Evolutionary conservation across 306 rosid genomes (phyloP).

Genomic region (Begonia masoniana): DNA sequence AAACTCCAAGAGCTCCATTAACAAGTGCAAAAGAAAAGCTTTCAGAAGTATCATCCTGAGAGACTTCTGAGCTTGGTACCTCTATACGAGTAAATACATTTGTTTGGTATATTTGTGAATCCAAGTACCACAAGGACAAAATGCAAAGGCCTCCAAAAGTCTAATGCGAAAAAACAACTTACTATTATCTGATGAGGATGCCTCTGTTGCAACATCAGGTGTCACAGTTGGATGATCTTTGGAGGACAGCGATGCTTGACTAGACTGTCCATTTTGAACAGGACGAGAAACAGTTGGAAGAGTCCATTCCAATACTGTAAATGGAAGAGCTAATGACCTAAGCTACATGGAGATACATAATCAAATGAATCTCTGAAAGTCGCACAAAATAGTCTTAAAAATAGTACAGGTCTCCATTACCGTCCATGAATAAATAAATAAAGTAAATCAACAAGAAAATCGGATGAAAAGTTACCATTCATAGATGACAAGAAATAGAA

Average conservation of each 20-base stretch:
- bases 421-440: background rate
- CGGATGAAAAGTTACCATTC: too few relatives aligned
- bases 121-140: conserved; percentile 13
- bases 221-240: conserved; percentile 29
- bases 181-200: conserved; percentile 59
- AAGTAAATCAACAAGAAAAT: background rate
- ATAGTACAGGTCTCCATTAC: conserved; percentile 3
- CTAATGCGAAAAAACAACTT: conserved; percentile 21
- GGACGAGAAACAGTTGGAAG: conserved; percentile 88
- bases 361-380: conserved; percentile 29
- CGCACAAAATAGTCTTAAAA: conserved; percentile 9
- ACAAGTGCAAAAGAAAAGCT: conserved; percentile 91
- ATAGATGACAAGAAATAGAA: background rate
- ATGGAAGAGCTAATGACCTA: conserved; percentile 99
- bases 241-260: conserved; percentile 19
- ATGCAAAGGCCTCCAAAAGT: conserved; percentile 12
- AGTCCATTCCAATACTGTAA: conserved; percentile 99
- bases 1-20: conserved; percentile 98
- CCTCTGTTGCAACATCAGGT: conserved; percentile 24
- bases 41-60: conserved; percentile 77
- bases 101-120: conserved; percentile 10
- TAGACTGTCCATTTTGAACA: conserved; percentile 28
- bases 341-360: conserved; percentile 80
- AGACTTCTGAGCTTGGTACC: conserved; percentile 51
- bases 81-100: conserved; percentile 31